Percentiles rank a stretch among this genome's conserved stretches.
Evolutionary conservation across 176 grass and related monocot genomes (phyloP).

Genomic region (Aegilops umbellulata): DNA sequence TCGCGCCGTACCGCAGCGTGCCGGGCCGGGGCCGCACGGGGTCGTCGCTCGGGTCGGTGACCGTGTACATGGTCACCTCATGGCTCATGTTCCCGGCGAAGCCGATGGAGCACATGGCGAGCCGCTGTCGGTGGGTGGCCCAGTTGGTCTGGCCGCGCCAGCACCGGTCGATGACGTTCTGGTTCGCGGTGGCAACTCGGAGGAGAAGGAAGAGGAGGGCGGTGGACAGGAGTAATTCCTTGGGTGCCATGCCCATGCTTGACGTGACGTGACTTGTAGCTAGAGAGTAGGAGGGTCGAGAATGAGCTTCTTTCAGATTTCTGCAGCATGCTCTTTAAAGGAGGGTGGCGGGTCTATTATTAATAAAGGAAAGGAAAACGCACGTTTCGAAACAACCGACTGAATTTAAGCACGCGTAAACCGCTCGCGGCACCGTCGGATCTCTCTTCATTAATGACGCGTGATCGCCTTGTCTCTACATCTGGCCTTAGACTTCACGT

Average conservation of each 20-base stretch:
- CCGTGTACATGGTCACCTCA: constrained; percentile 39
- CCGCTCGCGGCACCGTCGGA: no score
- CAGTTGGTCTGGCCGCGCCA: constrained; percentile 62
- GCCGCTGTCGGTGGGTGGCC: constrained; percentile 52
- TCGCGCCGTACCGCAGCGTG: constrained; percentile 78
- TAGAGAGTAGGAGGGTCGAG: no score
- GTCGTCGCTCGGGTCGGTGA: constrained; percentile 70
- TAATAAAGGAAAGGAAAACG: no score
- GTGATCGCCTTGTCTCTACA: no score
- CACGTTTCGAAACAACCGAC: no score
- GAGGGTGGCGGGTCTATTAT: no score
- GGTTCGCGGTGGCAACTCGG: background rate
- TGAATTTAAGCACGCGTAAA: no score
- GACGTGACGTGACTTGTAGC: no score
- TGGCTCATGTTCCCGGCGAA: constrained; percentile 77
- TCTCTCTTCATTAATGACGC: no score
- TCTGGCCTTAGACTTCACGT: no score
- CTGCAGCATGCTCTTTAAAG: no score
- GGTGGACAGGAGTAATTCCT: background rate
- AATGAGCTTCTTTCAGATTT: no score
- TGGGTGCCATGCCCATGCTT: background rate
- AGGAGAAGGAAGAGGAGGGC: constrained; percentile 22
- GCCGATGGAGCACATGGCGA: constrained; percentile 68
- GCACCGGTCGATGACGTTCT: constrained; percentile 70
- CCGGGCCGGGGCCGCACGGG: constrained; percentile 48